A percentile compares a stretch with the other conserved stretches of the same genome.
These are phyloP conservation scores for Trichoderma guizhouense DNA, from an alignment of 2,329 filamentous ascomycete species.

Conservation along the genomic window DNA sequence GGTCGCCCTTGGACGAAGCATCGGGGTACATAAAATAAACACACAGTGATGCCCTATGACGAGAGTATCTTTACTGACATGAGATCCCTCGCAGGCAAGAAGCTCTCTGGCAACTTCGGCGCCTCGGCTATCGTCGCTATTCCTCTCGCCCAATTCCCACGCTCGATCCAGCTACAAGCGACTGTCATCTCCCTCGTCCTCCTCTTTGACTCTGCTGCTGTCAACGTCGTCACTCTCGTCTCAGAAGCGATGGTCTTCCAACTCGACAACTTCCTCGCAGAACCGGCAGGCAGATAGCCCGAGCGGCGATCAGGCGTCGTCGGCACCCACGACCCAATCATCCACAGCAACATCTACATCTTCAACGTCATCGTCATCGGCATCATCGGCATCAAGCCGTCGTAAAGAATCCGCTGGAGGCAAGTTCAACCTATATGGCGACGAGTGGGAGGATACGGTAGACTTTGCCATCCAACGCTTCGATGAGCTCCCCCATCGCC, in stretches of 20 bases:
- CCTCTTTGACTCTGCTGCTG: not conserved
- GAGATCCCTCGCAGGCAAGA: slow-evolving; percentile 17
- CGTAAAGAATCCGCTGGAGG: slow-evolving; percentile 28
- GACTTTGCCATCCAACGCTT: slow-evolving; percentile 44
- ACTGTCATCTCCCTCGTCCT: not conserved
- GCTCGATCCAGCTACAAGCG: slow-evolving; percentile 1
- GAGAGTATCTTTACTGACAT: not conserved
- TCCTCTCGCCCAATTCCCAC: slow-evolving; percentile 1
- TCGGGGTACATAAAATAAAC: not conserved
- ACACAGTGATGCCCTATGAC: not conserved
- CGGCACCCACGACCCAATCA: not conserved
- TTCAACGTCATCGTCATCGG: not conserved
- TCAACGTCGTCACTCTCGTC: not conserved
- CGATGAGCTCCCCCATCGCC: slow-evolving; percentile 43
- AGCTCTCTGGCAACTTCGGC: slow-evolving; percentile 22
- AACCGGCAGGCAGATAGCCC: not conserved
- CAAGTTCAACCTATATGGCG: slow-evolving; percentile 37
- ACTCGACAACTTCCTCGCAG: slow-evolving; percentile 17
- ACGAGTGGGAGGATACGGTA: slow-evolving; percentile 43
- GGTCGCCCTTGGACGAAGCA: slow-evolving; percentile 1
- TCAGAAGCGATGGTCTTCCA: slow-evolving; percentile 24
- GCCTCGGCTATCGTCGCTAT: slow-evolving; percentile 18
- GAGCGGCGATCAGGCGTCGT: not conserved
- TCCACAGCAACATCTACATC: not conserved
- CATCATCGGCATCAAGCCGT: slow-evolving; percentile 5